Conservation (phyloP, 1,284 basidiomycete genomes). For the Marasmius oreades region DNA sequence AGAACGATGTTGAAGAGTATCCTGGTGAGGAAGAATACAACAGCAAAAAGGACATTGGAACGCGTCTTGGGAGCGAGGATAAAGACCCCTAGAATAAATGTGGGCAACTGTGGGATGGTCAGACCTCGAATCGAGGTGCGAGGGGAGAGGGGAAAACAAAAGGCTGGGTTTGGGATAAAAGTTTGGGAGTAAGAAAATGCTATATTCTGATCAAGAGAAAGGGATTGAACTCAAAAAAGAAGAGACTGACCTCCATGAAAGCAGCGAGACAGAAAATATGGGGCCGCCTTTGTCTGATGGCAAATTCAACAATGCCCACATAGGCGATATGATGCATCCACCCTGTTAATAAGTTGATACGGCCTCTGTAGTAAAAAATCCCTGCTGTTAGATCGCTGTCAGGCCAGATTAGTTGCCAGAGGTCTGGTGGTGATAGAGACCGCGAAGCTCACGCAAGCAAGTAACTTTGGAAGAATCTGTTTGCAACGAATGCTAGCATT, state of each 20-base stretch:
- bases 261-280: slow-evolving; percentile 46
- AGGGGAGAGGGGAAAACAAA: slow-evolving; percentile 22
- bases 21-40: slow-evolving; percentile 50
- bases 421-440: not conserved
- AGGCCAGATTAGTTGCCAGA: not conserved
- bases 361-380: slow-evolving; percentile 35
- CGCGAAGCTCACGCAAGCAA: slow-evolving; percentile 35
- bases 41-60: slow-evolving; percentile 49
- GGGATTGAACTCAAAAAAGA: no score
- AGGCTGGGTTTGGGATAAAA: no score
- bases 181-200: no score
- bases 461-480: slow-evolving; percentile 46
- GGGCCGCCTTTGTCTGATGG: slow-evolving; percentile 35
- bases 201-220: no score
- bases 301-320: slow-evolving; percentile 43
- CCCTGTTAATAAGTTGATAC: slow-evolving; percentile 49
- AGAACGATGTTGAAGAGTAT: slow-evolving; percentile 47
- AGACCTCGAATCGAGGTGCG: slow-evolving; percentile 20
- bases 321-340: slow-evolving; percentile 61
- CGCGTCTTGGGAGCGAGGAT: slow-evolving; percentile 44
- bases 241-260: slow-evolving; percentile 49
- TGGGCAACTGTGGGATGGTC: slow-evolving; percentile 41
- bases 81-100: slow-evolving; percentile 49
- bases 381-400: slow-evolving; percentile 36
- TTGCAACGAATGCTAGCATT: slow-evolving; percentile 22